Evolutionary conservation across 2,329 filamentous ascomycete genomes (phyloP), one percentile per base, ranked within the genome.

Genomic region (Penicillium sp.): DNA sequence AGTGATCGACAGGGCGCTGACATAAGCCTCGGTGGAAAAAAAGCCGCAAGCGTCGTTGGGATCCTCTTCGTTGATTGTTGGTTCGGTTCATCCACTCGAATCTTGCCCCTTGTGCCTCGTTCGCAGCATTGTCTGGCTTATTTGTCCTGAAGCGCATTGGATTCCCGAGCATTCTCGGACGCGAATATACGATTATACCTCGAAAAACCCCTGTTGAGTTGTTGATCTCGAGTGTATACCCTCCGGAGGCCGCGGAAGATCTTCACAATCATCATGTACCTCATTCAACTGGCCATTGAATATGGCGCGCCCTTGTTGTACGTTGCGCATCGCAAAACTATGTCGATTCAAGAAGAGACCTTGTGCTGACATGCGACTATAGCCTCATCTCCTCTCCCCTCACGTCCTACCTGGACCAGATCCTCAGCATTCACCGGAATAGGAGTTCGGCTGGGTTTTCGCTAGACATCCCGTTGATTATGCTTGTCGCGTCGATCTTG

Each of bases 341-440:
- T 19, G 13, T 2, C 13, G 13, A 2, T 9, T 49, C 24, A 19
- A 19, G 26, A 38, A 47, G 8, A n/a, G 12, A 40, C 1, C 22
- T 5, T 13, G 19, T 61, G 37, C 58, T 66, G 59, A 55, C 45
- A 44, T 45, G 13, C 2, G 51, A 22, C 42, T 24, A 60, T 69
- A 87, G 85, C 75, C 82, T 89, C 64, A 80, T 88, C 56, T 83
- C 85, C 9, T 88, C 86, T 8, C 87, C 87, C 9, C 76, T 89
- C 62, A 89, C 86, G 54, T 88, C 85, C 68, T 89, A 89, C 78
- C 83, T 85, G 63, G 87, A 89, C 75, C 87, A 89, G 72, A 89
- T 89, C 72, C 82, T 86, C 73, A 86, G 83, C 68, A 89, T 89
- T 71, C 83, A 88, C 76, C 83, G 82, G 66, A 83, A 77, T 61